These are phyloP conservation scores for Arabis alpina DNA, from an alignment of 345 rosid species.

Conservation along the genomic window DNA sequence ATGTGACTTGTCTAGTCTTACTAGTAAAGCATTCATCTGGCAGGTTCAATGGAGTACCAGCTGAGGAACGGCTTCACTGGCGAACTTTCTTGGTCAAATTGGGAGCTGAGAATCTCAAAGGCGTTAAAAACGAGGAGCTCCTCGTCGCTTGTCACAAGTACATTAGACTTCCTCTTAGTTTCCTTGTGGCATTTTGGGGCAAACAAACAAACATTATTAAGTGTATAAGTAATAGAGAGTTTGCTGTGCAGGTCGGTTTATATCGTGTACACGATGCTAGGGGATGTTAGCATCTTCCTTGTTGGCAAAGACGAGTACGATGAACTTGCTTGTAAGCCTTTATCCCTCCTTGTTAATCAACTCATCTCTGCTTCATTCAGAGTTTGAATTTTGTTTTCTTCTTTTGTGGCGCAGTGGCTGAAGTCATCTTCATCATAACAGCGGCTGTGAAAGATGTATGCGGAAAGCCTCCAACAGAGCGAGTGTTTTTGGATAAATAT, in stretches of 20 bases:
- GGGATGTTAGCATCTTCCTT: constrained; percentile 86
- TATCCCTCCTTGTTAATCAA: neutral
- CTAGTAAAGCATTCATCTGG: constrained; percentile 7
- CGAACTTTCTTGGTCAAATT: constrained; percentile 89
- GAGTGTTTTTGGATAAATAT: constrained; percentile 91
- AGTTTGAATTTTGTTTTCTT: constrained; percentile 5
- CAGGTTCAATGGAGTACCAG: constrained; percentile 95
- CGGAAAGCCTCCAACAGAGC: constrained; percentile 93
- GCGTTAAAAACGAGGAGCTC: constrained; percentile 91
- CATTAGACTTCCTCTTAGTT: constrained; percentile 1
- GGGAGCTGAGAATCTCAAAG: constrained; percentile 91
- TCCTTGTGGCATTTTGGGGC: neutral
- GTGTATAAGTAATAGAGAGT: neutral
- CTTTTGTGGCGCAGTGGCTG: constrained; percentile 60
- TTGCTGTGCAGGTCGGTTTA: constrained; percentile 73
- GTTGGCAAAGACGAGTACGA: constrained; percentile 98
- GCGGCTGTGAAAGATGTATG: constrained; percentile 89
- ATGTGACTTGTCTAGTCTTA: neutral
- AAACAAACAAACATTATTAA: neutral
- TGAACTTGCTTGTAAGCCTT: constrained; percentile 92
- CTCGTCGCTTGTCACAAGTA: constrained; percentile 98
- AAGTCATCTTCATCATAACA: constrained; percentile 84
- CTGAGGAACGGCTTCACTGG: constrained; percentile 96
- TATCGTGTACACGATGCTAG: constrained; percentile 88
- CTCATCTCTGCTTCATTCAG: constrained; percentile 20